phyloP scores from a whole-genome alignment of 176 grass and related monocot genomes.

The Otatea glauca region DNA sequence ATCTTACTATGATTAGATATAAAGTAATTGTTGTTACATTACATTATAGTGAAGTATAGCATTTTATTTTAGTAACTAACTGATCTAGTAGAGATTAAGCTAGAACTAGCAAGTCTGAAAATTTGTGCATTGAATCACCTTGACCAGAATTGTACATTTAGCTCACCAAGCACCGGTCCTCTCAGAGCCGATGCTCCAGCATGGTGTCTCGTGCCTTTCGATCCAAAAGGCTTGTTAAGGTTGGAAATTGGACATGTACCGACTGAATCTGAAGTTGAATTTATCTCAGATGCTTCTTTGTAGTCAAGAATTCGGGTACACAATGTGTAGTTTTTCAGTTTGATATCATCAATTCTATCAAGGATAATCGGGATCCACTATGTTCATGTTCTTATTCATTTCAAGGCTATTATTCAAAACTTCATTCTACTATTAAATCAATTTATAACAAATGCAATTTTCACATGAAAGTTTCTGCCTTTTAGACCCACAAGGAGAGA shows the following conservation, averaged over 20 bases:
- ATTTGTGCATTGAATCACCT: background rate
- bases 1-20: background rate
- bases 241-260: background rate
- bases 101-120: no score
- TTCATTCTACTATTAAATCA: background rate
- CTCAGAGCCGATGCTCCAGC: slow-evolving; percentile 52
- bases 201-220: slow-evolving; percentile 72
- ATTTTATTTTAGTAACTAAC: background rate
- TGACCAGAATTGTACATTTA: slow-evolving; percentile 58
- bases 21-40: background rate
- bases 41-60: background rate
- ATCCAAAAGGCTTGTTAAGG: slow-evolving; percentile 76
- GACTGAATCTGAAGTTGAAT: background rate
- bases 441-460: background rate
- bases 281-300: slow-evolving; percentile 2
- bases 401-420: slow-evolving; percentile 59
- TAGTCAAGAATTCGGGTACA: background rate
- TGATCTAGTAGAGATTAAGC: background rate
- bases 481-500: slow-evolving; percentile 59
- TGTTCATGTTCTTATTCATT: slow-evolving; percentile 57
- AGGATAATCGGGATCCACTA: slow-evolving; percentile 62
- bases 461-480: slow-evolving; percentile 26
- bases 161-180: slow-evolving; percentile 51
- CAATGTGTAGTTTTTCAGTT: slow-evolving; percentile 41
- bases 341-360: slow-evolving; percentile 53